phyloP scores from a whole-genome alignment of 2,329 filamentous ascomycete genomes.

The Shiraia sp. region DNA sequence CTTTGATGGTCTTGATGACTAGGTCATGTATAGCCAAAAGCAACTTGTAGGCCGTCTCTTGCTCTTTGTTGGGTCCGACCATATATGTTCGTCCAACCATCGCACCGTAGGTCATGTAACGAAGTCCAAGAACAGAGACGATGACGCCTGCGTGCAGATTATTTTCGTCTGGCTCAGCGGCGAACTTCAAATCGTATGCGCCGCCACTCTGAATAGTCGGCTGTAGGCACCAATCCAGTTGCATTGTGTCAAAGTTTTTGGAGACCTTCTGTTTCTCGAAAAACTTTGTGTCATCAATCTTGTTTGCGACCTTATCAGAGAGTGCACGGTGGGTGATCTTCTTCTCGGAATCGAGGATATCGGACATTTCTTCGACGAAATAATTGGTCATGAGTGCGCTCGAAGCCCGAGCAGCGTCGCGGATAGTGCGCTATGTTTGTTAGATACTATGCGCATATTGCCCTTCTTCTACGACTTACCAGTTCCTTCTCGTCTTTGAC shows the following conservation, averaged over 20 bases:
- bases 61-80: slow-evolving; percentile 94
- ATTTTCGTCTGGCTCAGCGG: slow-evolving; percentile 75
- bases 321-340: slow-evolving; percentile 90
- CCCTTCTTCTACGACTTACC: slow-evolving; percentile 44
- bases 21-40: slow-evolving; percentile 81
- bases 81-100: slow-evolving; percentile 92
- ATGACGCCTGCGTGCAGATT: slow-evolving; percentile 91
- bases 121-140: slow-evolving; percentile 84
- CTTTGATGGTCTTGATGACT: slow-evolving; percentile 87
- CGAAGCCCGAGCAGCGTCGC: slow-evolving; percentile 90
- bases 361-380: slow-evolving; percentile 98
- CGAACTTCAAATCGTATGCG: slow-evolving; percentile 87
- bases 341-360: slow-evolving; percentile 93
- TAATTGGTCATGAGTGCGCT: slow-evolving; percentile 94
- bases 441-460: slow-evolving; percentile 5
- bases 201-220: slow-evolving; percentile 94
- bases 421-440: slow-evolving; percentile 71
- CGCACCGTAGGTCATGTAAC: slow-evolving; percentile 95
- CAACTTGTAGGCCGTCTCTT: slow-evolving; percentile 92
- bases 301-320: slow-evolving; percentile 84
- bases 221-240: slow-evolving; percentile 92
- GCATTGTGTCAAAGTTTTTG: slow-evolving; percentile 79
- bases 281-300: slow-evolving; percentile 91
- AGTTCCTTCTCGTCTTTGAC: slow-evolving; percentile 95
- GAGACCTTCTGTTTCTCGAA: slow-evolving; percentile 87